phyloP scores from a whole-genome alignment of 129 eudicot species.

The Ambrosia trifida region DNA sequence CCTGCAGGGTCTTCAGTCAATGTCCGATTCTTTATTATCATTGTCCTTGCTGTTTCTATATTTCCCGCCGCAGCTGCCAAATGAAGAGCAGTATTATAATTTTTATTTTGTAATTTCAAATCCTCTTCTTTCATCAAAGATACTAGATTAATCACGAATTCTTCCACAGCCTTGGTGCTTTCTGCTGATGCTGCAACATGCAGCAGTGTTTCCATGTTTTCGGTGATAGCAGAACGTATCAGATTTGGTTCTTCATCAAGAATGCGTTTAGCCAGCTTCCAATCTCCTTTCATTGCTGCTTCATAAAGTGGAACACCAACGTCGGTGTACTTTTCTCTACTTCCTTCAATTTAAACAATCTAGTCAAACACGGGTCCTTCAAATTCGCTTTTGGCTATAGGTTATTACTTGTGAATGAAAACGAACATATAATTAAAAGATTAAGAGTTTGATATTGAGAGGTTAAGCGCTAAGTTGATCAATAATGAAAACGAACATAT shows the following conservation, averaged over 20 bases:
- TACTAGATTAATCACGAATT: slow-evolving; percentile 11
- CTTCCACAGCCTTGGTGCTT: slow-evolving; percentile 16
- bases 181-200: slow-evolving; percentile 19
- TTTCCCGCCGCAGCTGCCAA: slow-evolving; percentile 39
- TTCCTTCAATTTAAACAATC: slow-evolving; percentile 1
- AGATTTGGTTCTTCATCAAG: not conserved
- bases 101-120: slow-evolving; percentile 13
- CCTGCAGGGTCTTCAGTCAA: slow-evolving; percentile 19
- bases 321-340: slow-evolving; percentile 3
- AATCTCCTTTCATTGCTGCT: slow-evolving; percentile 21
- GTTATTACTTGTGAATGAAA: too few species aligned
- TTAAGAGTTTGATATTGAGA: too few species aligned
- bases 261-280: slow-evolving; percentile 15
- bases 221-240: slow-evolving; percentile 9
- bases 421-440: too few species aligned
- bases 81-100: slow-evolving; percentile 8
- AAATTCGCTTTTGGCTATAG: too few species aligned
- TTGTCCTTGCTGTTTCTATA: slow-evolving; percentile 21
- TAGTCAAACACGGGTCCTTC: not conserved
- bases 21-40: slow-evolving; percentile 17
- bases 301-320: slow-evolving; percentile 20
- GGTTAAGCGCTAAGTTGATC: too few species aligned
- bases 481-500: too few species aligned
- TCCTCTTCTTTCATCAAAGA: not conserved
- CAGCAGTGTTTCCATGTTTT: slow-evolving; percentile 13